Conservation (phyloP, 441 rosid species). For the Syzygium malaccense region DNA sequence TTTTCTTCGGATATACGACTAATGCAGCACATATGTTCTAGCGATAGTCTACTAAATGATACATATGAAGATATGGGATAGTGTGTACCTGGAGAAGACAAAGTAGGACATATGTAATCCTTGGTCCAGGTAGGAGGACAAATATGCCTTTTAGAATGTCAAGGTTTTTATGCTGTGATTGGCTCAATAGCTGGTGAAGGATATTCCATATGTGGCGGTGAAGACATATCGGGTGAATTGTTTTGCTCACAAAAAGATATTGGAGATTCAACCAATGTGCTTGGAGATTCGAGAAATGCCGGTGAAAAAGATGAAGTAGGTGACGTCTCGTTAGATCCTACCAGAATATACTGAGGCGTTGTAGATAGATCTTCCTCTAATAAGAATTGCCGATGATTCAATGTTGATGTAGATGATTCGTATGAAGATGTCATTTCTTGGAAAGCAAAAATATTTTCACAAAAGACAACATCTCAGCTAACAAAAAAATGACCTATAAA, state of each 20-base stretch:
- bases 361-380: neutral
- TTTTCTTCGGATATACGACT: neutral
- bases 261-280: neutral
- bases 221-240: too few species aligned
- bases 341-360: neutral
- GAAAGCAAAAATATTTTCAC: neutral
- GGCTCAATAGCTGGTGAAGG: neutral
- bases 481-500: rapidly evolving
- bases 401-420: too few species aligned
- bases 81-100: neutral
- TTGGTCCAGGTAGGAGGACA: too few species aligned
- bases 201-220: neutral
- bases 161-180: neutral
- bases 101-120: too few species aligned
- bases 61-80: neutral
- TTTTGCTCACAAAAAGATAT: neutral
- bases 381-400: neutral
- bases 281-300: rapidly evolving
- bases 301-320: too few species aligned
- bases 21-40: neutral
- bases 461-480: neutral
- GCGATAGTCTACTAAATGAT: too few species aligned
- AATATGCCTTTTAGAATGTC: neutral
- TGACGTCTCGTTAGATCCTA: rapidly evolving
- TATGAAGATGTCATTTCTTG: neutral